A percentile compares a stretch with the other conserved stretches of the same genome.
These are phyloP conservation scores for Yamadazyma oceani DNA, from an alignment of 1,139 yeast genomes.

Conservation along the genomic window DNA sequence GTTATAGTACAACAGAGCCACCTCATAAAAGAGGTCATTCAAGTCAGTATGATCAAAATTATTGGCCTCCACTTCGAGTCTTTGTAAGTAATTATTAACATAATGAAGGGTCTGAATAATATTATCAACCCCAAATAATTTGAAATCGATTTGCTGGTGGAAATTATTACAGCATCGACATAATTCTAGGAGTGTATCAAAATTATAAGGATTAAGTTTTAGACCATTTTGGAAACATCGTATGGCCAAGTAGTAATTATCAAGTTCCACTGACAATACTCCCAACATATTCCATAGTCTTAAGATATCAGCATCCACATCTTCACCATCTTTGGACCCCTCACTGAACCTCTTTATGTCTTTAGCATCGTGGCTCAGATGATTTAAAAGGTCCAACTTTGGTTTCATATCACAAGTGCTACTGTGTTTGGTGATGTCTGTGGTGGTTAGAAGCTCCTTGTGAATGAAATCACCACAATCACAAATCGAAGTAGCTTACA, in stretches of 20 bases:
- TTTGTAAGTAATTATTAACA: constrained; percentile 6
- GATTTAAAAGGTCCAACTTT: too few species aligned
- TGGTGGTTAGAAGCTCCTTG: too few species aligned
- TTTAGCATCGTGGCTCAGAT: too few species aligned
- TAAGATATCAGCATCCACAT: background rate
- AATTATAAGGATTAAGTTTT: constrained; percentile 5
- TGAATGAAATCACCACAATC: too few species aligned
- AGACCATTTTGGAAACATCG: constrained; percentile 10
- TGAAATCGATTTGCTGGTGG: constrained; percentile 3
- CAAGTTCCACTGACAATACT: constrained; percentile 8
- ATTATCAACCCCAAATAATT: constrained; percentile 7
- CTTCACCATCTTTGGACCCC: too few species aligned
- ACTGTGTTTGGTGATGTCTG: too few species aligned
- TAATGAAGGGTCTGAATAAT: constrained; percentile 7
- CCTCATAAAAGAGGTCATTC: constrained; percentile 1
- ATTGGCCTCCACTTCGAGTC: background rate
- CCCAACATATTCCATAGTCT: constrained; percentile 11
- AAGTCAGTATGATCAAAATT: background rate
- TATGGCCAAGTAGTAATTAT: constrained; percentile 6
- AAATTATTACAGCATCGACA: constrained; percentile 7
- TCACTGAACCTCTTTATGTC: too few species aligned
- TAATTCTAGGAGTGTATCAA: constrained; percentile 4
- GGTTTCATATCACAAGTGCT: too few species aligned
- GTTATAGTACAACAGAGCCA: constrained; percentile 1
- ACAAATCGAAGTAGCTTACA: too few species aligned